These are phyloP conservation scores for Cladochytrium replicatum DNA, from an alignment of 192 early-diverging fungal genomes.

Conservation along the genomic window DNA sequence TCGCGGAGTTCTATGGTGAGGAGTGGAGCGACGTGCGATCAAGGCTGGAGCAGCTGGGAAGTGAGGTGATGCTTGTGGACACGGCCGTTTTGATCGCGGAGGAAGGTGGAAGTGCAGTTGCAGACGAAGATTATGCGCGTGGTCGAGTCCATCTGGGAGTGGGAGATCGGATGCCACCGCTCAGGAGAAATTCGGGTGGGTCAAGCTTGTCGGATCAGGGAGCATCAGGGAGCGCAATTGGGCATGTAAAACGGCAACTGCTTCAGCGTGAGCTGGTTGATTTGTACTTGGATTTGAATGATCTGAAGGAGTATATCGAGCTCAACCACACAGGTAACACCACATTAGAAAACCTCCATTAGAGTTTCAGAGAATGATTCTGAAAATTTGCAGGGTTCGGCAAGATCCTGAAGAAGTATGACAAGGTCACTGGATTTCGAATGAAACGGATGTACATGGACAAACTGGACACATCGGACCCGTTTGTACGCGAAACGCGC, in stretches of 20 bases:
- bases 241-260: conserved; percentile 24
- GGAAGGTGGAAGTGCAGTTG: neutral
- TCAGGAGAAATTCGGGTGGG: neutral
- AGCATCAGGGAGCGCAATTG: conserved; percentile 4
- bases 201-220: neutral
- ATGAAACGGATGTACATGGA: conserved; percentile 64
- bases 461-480: conserved; percentile 52
- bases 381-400: too few relatives aligned
- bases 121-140: neutral
- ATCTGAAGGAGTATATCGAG: conserved; percentile 78
- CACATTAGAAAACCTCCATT: too few relatives aligned
- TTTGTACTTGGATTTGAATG: conserved; percentile 72
- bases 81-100: conserved; percentile 1
- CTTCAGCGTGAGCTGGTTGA: conserved; percentile 49
- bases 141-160: conserved; percentile 11
- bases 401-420: conserved; percentile 96
- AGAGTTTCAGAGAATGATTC: too few relatives aligned
- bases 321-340: conserved; percentile 84
- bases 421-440: conserved; percentile 77
- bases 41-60: conserved; percentile 52
- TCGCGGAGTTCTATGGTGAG: conserved; percentile 68
- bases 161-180: conserved; percentile 20
- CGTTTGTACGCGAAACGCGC: conserved; percentile 59
- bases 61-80: conserved; percentile 43
- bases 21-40: conserved; percentile 72